These are phyloP conservation scores for Solanum ahanhuiri DNA, from an alignment of 257 asterid species.

Conservation along the genomic window DNA sequence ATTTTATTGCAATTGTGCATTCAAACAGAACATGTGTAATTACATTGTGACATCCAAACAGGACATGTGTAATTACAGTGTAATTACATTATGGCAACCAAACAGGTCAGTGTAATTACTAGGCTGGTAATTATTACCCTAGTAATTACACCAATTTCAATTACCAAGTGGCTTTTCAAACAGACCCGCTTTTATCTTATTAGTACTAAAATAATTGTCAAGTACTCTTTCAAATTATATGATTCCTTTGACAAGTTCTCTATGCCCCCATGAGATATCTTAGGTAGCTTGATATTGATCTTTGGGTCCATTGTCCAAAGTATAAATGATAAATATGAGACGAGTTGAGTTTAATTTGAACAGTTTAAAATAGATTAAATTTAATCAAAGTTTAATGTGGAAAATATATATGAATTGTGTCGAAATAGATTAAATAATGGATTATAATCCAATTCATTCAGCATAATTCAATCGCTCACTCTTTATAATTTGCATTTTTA, in stretches of 20 bases:
- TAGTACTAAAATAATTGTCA: no score
- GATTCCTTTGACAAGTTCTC: neutral
- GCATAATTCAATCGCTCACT: neutral
- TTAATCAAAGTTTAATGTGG: accelerated
- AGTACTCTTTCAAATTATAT: neutral
- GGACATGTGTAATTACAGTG: no score
- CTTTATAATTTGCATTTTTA: neutral
- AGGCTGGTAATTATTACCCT: no score
- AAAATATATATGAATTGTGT: neutral
- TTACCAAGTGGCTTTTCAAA: no score
- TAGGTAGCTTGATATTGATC: neutral
- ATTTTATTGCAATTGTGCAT: no score
- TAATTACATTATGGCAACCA: no score
- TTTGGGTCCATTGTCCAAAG: neutral
- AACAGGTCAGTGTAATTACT: no score
- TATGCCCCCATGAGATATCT: neutral
- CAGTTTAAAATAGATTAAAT: neutral
- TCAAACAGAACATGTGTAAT: no score
- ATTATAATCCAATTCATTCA: accelerated
- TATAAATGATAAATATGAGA: neutral
- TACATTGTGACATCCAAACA: no score
- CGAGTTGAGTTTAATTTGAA: neutral
- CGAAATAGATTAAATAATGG: accelerated
- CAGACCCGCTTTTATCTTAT: no score
- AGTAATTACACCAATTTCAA: no score